Conservation (phyloP, 768 basidiomycete species). For the Lentinula lateritia region DNA sequence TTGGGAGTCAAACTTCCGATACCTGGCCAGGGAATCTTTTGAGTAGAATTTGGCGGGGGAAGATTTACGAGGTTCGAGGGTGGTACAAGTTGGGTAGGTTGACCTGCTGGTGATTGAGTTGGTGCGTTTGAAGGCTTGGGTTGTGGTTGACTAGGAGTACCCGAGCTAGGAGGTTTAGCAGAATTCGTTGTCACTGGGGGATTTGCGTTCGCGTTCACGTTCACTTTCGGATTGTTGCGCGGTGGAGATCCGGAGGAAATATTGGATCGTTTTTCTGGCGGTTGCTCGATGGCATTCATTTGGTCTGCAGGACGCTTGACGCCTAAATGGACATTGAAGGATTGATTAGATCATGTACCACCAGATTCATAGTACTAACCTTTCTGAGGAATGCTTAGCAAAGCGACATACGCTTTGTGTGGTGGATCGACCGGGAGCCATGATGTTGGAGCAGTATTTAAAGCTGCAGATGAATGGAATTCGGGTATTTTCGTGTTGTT, state of each 20-base stretch:
- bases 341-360: too few relatives aligned
- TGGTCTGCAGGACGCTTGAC: not conserved
- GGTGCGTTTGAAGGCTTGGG: not conserved
- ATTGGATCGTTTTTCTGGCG: not conserved
- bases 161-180: not conserved
- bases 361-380: not conserved
- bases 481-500: not conserved
- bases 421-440: not conserved
- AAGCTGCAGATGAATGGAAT: not conserved
- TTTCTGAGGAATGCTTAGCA: not conserved
- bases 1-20: not conserved
- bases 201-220: not conserved
- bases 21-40: not conserved
- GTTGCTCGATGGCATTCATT: not conserved
- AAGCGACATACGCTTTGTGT: not conserved
- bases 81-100: not conserved
- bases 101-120: not conserved
- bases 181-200: not conserved
- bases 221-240: not conserved
- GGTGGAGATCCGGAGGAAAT: not conserved
- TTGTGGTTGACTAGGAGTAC: not conserved
- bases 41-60: not conserved
- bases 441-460: not conserved
- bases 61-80: not conserved
- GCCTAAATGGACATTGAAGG: not conserved